Base-by-base conservation (phyloP, 176 grass and related monocot species). In the Zoysia japonica region DNA sequence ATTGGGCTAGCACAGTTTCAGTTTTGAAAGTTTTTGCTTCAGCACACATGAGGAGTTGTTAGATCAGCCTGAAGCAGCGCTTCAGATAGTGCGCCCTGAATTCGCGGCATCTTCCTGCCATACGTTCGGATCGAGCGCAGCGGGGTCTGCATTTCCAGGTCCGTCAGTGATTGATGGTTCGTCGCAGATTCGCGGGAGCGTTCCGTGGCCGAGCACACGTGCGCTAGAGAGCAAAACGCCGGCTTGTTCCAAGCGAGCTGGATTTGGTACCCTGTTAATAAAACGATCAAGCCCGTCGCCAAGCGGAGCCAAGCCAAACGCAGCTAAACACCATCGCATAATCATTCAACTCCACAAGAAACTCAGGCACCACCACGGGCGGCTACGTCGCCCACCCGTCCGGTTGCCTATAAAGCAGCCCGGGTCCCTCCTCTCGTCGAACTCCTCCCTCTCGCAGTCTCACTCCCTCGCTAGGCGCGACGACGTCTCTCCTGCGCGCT, bases 361-460 rank as follows among this genome's bases (percentile, higher is more conserved):
- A 11, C 36, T 9, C 59, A 11, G 45, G 45, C 19, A 2, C 17
- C 42, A 20, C 61, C 65, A 10, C 28, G 28, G 28, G 28, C 7
- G 17, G 65, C 59, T 72, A 46, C 7, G 15, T 48, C 55, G n/a
- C 15, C 4, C 47, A 1, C 61, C 3, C 5, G 15, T 46, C 46
- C 65, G 16, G 39, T 44, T 46, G 10, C 62, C 62, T 84, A 78
- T 89, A 85, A 78, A 89, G 60, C 62, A 52, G 39, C 28, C 52
- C 47, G 77, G 68, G 61, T 7, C 65, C 68, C 73, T 41, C 45
- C 36, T 20, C 13, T 67, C 56, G 62, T 42, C 16, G 5, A 63
- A 75, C 67, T 74, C 66, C 17, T 78, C 50, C 70, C 60, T 2
- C 61, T 66, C 55, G 28, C 28, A 9, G 40, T 50, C 36, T 78